Conservation (phyloP, 192 early-diverging fungal genomes). For the Backusella tarrabulga region DNA sequence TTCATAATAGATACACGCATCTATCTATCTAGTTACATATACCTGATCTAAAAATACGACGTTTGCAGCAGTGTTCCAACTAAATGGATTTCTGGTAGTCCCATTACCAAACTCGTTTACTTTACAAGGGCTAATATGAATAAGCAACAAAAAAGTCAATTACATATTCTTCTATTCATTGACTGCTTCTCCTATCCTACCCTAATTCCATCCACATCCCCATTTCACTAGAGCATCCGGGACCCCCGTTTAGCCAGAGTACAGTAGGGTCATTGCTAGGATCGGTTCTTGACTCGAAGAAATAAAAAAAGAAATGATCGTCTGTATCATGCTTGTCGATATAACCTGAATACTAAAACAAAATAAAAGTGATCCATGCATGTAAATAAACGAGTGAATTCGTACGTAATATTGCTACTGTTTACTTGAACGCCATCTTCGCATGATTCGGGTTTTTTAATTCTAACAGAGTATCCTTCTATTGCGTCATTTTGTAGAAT, state of each 20-base stretch:
- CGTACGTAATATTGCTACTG: not conserved
- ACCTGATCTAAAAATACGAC: constrained; percentile 81
- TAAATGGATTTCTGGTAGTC: constrained; percentile 66
- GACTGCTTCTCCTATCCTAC: constrained; percentile 1
- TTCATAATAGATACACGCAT: not conserved
- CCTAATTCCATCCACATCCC: constrained; percentile 84
- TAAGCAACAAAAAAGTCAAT: not conserved
- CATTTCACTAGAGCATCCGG: constrained; percentile 77
- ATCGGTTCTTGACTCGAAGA: constrained; percentile 88
- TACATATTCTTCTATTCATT: not conserved
- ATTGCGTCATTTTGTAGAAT: constrained; percentile 17
- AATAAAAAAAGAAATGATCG: constrained; percentile 94
- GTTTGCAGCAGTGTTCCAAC: constrained; percentile 93
- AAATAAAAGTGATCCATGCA: not conserved
- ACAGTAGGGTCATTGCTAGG: constrained; percentile 73
- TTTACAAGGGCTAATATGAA: constrained; percentile 63
- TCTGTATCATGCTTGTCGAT: constrained; percentile 61
- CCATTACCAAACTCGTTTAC: constrained; percentile 73
- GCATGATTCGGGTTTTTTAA: constrained; percentile 31
- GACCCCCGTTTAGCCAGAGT: constrained; percentile 83
- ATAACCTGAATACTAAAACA: constrained; percentile 72
- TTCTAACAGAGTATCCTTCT: constrained; percentile 29
- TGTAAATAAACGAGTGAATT: not conserved
- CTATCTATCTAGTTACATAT: not conserved
- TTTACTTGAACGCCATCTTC: constrained; percentile 34